Conservation (phyloP, 2,329 filamentous ascomycete species). For the Alternaria alternata region DNA sequence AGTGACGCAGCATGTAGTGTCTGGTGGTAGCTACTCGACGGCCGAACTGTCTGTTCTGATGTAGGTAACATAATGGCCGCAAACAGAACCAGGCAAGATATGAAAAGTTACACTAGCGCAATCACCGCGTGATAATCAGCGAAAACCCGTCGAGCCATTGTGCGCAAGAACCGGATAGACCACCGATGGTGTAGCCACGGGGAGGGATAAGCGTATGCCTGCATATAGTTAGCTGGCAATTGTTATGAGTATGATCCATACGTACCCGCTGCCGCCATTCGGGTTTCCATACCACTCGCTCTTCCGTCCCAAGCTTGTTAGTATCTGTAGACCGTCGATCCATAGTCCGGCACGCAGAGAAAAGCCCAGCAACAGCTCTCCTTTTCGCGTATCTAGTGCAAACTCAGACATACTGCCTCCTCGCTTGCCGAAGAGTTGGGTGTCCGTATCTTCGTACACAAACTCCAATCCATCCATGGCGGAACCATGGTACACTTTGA, state of each 20-base stretch:
- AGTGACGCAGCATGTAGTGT: background rate
- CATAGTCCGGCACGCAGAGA: conserved; percentile 79
- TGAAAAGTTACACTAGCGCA: background rate
- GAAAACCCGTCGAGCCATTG: conserved; percentile 87
- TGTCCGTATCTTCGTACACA: conserved; percentile 85
- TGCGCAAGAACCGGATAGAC: conserved; percentile 82
- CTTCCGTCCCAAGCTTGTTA: conserved; percentile 87
- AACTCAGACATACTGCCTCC: conserved; percentile 78
- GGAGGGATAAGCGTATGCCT: conserved; percentile 91
- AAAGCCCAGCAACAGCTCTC: conserved; percentile 89
- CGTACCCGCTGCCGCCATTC: conserved; percentile 82
- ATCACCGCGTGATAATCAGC: conserved; percentile 76
- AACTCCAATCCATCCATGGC: conserved; percentile 90
- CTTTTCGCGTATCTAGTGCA: conserved; percentile 80
- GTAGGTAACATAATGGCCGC: background rate
- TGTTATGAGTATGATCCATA: conserved; percentile 36
- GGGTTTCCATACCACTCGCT: conserved; percentile 86
- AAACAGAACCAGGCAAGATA: background rate
- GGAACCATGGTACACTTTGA: conserved; percentile 79
- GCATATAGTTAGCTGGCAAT: conserved; percentile 31
- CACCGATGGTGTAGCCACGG: conserved; percentile 85
- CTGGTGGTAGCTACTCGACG: background rate
- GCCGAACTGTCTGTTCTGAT: background rate
- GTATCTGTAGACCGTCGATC: conserved; percentile 88
- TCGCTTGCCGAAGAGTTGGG: conserved; percentile 84